These are phyloP conservation scores for Cyclostephanos invisitatus DNA, from an alignment of 108 stramenopile species.

Conservation along the genomic window DNA sequence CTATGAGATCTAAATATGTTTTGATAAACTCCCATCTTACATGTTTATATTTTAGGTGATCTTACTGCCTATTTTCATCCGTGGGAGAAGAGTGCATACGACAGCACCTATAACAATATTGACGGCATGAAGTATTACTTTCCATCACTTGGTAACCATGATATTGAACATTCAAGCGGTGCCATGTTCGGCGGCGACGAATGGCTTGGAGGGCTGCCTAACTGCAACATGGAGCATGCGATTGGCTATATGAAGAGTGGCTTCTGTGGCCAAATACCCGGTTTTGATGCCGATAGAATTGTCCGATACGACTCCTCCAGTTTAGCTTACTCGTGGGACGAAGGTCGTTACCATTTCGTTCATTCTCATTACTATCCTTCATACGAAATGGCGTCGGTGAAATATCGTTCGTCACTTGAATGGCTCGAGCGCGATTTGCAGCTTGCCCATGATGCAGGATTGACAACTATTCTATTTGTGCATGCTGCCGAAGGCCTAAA, in stretches of 20 bases:
- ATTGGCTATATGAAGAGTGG: slow-evolving; percentile 41
- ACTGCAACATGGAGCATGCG: slow-evolving; percentile 49
- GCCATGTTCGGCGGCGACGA: slow-evolving; percentile 50
- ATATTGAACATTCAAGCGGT: slow-evolving; percentile 48
- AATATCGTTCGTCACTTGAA: slow-evolving; percentile 32
- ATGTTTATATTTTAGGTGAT: slow-evolving; percentile 27
- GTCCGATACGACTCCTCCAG: slow-evolving; percentile 46
- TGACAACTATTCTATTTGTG: slow-evolving; percentile 41
- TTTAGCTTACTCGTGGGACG: slow-evolving; percentile 52
- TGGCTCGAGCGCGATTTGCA: slow-evolving; percentile 49
- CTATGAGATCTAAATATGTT: not conserved
- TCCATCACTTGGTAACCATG: slow-evolving; percentile 49
- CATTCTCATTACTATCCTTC: slow-evolving; percentile 49
- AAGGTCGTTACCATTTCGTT: slow-evolving; percentile 52
- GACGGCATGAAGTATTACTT: slow-evolving; percentile 43
- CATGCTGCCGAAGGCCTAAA: slow-evolving; percentile 47
- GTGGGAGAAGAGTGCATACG: slow-evolving; percentile 43
- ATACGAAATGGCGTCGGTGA: slow-evolving; percentile 50
- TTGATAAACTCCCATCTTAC: no score
- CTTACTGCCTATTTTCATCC: slow-evolving; percentile 56
- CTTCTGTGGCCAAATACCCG: slow-evolving; percentile 45
- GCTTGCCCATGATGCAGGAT: slow-evolving; percentile 35
- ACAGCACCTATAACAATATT: slow-evolving; percentile 47
- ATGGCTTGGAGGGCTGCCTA: slow-evolving; percentile 45
- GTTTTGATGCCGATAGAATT: slow-evolving; percentile 37